Conservation (phyloP, 2,329 filamentous ascomycete genomes). For the Trichocomaceae sp. region DNA sequence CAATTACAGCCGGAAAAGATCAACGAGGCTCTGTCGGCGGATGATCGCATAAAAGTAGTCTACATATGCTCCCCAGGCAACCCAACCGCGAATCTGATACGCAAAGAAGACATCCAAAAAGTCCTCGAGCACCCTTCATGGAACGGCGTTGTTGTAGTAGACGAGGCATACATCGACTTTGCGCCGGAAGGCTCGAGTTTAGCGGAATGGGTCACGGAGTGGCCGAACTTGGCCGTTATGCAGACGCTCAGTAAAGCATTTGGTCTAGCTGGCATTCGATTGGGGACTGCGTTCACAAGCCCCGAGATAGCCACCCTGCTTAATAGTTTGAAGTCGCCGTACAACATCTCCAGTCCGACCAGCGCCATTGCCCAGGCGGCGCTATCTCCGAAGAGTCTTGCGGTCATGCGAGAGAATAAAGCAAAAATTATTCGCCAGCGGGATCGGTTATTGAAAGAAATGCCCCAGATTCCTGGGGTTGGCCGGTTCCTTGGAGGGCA, state of each 20-base stretch:
- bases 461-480: slow-evolving; percentile 70
- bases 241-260: slow-evolving; percentile 98
- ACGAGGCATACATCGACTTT: slow-evolving; percentile 97
- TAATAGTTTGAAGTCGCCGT: slow-evolving; percentile 91
- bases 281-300: slow-evolving; percentile 78
- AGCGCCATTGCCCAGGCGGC: slow-evolving; percentile 72
- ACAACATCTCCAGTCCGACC: slow-evolving; percentile 88
- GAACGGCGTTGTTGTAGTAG: slow-evolving; percentile 90
- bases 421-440: slow-evolving; percentile 68
- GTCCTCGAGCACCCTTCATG: slow-evolving; percentile 81
- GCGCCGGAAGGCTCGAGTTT: slow-evolving; percentile 70
- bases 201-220: slow-evolving; percentile 85
- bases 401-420: slow-evolving; percentile 64
- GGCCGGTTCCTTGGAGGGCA: slow-evolving; percentile 73
- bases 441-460: slow-evolving; percentile 63
- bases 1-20: slow-evolving; percentile 66
- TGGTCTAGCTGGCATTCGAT: slow-evolving; percentile 83
- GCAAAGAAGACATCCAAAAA: slow-evolving; percentile 64
- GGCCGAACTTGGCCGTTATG: slow-evolving; percentile 95
- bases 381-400: slow-evolving; percentile 59
- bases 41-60: slow-evolving; percentile 69
- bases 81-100: slow-evolving; percentile 74
- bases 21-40: slow-evolving; percentile 55
- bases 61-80: slow-evolving; percentile 96
- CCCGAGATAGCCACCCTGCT: slow-evolving; percentile 69